Evolutionary conservation across 2,329 filamentous ascomycete genomes (phyloP).

Genomic region (Neonectria sp.): DNA sequence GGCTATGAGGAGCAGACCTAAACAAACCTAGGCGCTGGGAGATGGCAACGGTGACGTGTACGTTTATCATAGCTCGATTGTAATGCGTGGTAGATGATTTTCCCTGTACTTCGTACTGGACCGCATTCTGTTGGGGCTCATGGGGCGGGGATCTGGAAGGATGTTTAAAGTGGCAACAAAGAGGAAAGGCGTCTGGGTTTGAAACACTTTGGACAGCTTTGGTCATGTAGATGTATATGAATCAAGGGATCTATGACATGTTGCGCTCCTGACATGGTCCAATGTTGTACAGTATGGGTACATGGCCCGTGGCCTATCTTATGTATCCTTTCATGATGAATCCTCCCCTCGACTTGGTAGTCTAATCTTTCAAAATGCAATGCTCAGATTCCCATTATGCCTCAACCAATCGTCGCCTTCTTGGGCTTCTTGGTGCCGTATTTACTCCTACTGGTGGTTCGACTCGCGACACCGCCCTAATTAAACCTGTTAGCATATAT

Average conservation of each 20-base stretch:
- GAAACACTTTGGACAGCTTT: conserved; percentile 48
- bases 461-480: conserved; percentile 90
- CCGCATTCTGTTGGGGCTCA: conserved; percentile 36
- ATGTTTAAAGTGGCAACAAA: conserved; percentile 37
- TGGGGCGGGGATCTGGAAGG: conserved; percentile 33
- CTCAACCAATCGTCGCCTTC: conserved; percentile 73
- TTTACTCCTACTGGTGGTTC: conserved; percentile 90
- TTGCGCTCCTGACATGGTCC: conserved; percentile 27
- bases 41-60: conserved; percentile 32
- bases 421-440: conserved; percentile 99
- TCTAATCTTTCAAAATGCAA: neutral
- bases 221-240: conserved; percentile 48
- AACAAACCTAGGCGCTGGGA: conserved; percentile 25
- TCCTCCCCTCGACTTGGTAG: conserved; percentile 16
- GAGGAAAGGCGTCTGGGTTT: conserved; percentile 49
- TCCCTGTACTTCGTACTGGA: conserved; percentile 35
- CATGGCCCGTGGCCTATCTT: conserved; percentile 39
- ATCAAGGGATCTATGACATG: conserved; percentile 41
- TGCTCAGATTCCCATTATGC: conserved; percentile 3
- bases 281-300: conserved; percentile 49
- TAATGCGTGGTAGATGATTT: conserved; percentile 43
- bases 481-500: conserved; percentile 30
- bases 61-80: conserved; percentile 40
- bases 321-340: conserved; percentile 27
- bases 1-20: conserved; percentile 84